Base-by-base conservation (phyloP, 1,284 basidiomycete genomes). In the Lentinula novae-zelandiae region DNA sequence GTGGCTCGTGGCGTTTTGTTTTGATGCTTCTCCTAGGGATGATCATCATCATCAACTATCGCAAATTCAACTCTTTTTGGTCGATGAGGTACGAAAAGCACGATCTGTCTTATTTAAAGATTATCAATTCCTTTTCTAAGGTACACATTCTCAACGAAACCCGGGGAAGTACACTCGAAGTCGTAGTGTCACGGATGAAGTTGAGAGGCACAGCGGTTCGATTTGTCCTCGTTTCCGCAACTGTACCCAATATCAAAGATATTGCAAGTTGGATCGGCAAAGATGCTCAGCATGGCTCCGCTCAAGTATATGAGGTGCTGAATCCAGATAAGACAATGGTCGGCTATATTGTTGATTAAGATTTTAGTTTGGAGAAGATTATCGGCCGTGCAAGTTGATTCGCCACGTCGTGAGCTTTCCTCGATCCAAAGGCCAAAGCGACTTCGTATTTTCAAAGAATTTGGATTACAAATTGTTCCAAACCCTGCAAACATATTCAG, bases 121-220 rank as follows among this genome's bases (percentile, higher is more conserved):
- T 27, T 27, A 27, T 27, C 27, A 27, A 38, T 38, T 8, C 46
- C 48, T 15, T 54, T 50, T 31, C 5, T n/a, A 36, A 95, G 93
- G 92, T 97, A 2, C 96, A 99, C 71, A 89, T 96, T 53, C 82
- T 99, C 9, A 91, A 94, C 58, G 96, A 98, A 73, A 78, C 82
- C 17, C 84, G 95, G 44, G 95, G 96, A 20, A 92, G 94, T 61
- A 94, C 93, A 3, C 80, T 99, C 3, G 96, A 99, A 74, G 96
- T 97, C 4, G 85, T 98, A 6, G 82, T 97, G 34, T 91, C 93
- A 1, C 86, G 96, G n/a, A 96, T 97, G 92, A 94, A 90, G 72
- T 76, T 85, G 2, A 83, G 85, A 4, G 86, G 84, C n/a, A 76
- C 78, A 1, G 73, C 76, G 1, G 85, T 93, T 20, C 86, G 96